Evolutionary conservation across 2,329 filamentous ascomycete species (phyloP).

Genomic region (Chaetothyriales sp.): DNA sequence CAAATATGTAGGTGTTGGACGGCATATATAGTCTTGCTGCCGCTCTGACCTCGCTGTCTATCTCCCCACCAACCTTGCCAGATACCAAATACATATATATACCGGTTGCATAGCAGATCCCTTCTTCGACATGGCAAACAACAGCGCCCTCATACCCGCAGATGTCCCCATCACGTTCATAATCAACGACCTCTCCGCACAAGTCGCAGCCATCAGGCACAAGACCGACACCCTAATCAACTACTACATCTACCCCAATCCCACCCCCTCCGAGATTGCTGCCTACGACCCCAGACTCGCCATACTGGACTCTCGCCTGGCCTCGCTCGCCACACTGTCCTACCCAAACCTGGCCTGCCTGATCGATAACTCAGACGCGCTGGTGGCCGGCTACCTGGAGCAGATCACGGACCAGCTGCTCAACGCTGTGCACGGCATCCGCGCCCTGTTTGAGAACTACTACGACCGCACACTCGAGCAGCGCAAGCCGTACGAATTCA

Average conservation of each 20-base stretch:
- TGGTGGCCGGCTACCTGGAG: constrained; percentile 9
- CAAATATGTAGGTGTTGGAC: too few relatives aligned
- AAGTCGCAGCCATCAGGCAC: constrained; percentile 9
- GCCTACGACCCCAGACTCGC: constrained; percentile 17
- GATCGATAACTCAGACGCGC: constrained; percentile 11
- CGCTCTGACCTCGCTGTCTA: too few relatives aligned
- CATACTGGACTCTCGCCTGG: constrained; percentile 9
- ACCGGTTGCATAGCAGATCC: too few relatives aligned
- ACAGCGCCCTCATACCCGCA: background rate
- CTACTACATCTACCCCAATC: constrained; percentile 16
- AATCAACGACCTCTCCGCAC: constrained; percentile 7
- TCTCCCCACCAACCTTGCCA: too few relatives aligned
- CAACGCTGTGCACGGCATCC: constrained; percentile 12
- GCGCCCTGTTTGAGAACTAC: constrained; percentile 14
- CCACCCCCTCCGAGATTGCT: constrained; percentile 12
- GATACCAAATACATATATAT: too few relatives aligned
- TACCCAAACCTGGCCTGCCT: constrained; percentile 12
- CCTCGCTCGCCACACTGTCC: constrained; percentile 7
- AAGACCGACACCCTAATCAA: constrained; percentile 15
- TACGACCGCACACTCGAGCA: constrained; percentile 15
- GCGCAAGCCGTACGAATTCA: constrained; percentile 9
- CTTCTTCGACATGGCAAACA: constrained; percentile 1
- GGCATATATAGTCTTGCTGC: too few relatives aligned
- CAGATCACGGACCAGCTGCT: constrained; percentile 12
- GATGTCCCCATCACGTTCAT: constrained; percentile 10